These are phyloP conservation scores for Iris pallida DNA, from an alignment of 116 monocot genomes.

Conservation along the genomic window DNA sequence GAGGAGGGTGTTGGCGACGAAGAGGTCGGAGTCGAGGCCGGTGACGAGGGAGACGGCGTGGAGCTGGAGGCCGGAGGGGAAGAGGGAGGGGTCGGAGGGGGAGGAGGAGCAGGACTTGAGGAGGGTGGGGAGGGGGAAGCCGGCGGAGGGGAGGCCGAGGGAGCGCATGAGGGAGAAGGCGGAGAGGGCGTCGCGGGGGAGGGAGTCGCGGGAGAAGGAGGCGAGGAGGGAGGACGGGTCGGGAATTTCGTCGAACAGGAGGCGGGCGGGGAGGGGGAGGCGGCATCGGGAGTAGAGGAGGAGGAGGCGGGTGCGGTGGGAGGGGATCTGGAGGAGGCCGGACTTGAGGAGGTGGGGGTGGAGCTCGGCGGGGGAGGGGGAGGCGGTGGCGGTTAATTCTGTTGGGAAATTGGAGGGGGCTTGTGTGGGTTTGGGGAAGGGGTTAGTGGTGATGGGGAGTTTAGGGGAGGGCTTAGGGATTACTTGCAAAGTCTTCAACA, in stretches of 20 bases:
- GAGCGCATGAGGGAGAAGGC: conserved; percentile 44
- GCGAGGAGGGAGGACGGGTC: conserved; percentile 51
- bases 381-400: background rate
- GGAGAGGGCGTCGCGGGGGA: conserved; percentile 27
- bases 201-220: conserved; percentile 46
- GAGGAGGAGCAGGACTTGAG: conserved; percentile 71
- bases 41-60: conserved; percentile 39
- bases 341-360: conserved; percentile 54
- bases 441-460: too few relatives aligned
- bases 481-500: too few relatives aligned
- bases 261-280: conserved; percentile 26
- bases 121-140: conserved; percentile 64
- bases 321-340: conserved; percentile 20
- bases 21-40: conserved; percentile 47
- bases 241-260: conserved; percentile 74
- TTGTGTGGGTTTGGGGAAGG: too few relatives aligned
- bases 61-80: conserved; percentile 34
- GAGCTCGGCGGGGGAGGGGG: conserved; percentile 22
- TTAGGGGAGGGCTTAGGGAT: too few relatives aligned
- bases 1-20: conserved; percentile 71
- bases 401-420: too few relatives aligned
- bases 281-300: conserved; percentile 35
- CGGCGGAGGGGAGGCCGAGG: conserved; percentile 36
- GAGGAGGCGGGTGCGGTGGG: conserved; percentile 36
- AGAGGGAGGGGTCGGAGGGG: conserved; percentile 21